Percentiles rank a stretch among this genome's conserved stretches.
These are phyloP conservation scores for Sabuloglossum arenarium DNA, from an alignment of 495 filamentous ascomycete genomes.

Conservation along the genomic window DNA sequence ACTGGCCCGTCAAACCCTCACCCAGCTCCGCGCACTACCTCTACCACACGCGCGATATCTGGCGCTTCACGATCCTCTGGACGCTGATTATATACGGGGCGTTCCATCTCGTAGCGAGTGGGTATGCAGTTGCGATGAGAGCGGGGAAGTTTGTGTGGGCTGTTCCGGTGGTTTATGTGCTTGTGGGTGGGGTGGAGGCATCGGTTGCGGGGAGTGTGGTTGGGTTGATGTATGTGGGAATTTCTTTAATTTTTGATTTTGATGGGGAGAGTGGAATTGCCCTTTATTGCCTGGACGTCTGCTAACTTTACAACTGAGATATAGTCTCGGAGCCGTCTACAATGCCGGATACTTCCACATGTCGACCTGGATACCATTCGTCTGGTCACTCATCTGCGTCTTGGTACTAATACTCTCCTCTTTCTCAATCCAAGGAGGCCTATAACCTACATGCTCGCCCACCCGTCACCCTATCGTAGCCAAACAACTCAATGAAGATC, in stretches of 20 bases:
- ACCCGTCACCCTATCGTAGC: no score
- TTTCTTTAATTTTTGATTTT: background rate
- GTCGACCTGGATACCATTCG: constrained; percentile 93
- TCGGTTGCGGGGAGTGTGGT: constrained; percentile 75
- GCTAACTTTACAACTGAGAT: background rate
- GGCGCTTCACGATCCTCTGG: constrained; percentile 85
- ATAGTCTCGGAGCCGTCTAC: constrained; percentile 72
- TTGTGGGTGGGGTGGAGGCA: constrained; percentile 62
- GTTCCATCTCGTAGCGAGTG: constrained; percentile 47
- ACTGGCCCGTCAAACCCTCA: constrained; percentile 43
- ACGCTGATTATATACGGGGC: constrained; percentile 48
- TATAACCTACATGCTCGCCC: no score
- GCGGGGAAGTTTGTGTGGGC: constrained; percentile 51
- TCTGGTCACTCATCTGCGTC: constrained; percentile 84
- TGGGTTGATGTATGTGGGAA: constrained; percentile 80
- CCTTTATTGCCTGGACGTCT: no score
- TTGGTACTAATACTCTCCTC: constrained; percentile 80
- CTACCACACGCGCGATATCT: constrained; percentile 62
- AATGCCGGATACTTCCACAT: constrained; percentile 73
- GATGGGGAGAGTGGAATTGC: no score
- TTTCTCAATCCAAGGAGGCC: constrained; percentile 85
- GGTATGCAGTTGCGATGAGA: constrained; percentile 55
- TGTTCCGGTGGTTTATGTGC: constrained; percentile 51
- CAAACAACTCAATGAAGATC: no score
- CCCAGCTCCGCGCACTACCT: constrained; percentile 35